Evolutionary conservation across 805 yeast species (phyloP).

Genomic region (Metschnikowia colocasiae): DNA sequence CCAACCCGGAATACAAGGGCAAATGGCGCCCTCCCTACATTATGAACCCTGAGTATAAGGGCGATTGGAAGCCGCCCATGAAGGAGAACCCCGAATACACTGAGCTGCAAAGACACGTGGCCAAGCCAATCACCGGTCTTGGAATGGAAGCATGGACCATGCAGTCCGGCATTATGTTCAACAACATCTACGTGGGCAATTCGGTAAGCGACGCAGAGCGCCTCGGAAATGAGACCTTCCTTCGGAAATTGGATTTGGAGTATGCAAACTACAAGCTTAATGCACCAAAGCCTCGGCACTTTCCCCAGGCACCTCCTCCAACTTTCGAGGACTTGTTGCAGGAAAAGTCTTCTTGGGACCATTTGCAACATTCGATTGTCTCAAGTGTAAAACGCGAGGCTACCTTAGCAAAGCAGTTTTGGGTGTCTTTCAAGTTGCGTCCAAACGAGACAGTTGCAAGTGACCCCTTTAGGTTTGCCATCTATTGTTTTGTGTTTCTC

Average conservation of each 20-base stretch:
- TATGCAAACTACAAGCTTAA: constrained; percentile 36
- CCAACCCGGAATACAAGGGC: constrained; percentile 71
- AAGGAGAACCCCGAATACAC: constrained; percentile 69
- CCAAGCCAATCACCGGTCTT: constrained; percentile 62
- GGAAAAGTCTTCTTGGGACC: constrained; percentile 12
- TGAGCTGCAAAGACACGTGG: constrained; percentile 53
- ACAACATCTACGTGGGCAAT: constrained; percentile 83
- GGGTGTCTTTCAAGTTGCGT: constrained; percentile 37
- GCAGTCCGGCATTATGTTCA: constrained; percentile 69
- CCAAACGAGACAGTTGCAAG: constrained; percentile 44
- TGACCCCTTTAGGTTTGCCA: constrained; percentile 50
- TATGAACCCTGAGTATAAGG: constrained; percentile 72
- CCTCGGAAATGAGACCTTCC: constrained; percentile 74
- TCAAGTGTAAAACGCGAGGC: constrained; percentile 16
- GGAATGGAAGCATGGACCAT: constrained; percentile 92
- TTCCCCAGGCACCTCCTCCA: constrained; percentile 44
- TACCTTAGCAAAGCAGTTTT: constrained; percentile 28
- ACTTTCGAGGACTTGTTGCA: constrained; percentile 34
- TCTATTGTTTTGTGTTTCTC: constrained; percentile 43
- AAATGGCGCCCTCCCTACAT: constrained; percentile 70
- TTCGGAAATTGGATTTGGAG: constrained; percentile 52
- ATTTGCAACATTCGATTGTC: background rate
- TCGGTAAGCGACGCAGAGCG: constrained; percentile 78
- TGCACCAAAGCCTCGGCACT: constrained; percentile 40
- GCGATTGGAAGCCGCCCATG: constrained; percentile 68